A percentile compares a stretch with the other conserved stretches of the same genome.
Evolutionary conservation across 176 grass and related monocot genomes (phyloP).

Genomic region (Avena insularis): DNA sequence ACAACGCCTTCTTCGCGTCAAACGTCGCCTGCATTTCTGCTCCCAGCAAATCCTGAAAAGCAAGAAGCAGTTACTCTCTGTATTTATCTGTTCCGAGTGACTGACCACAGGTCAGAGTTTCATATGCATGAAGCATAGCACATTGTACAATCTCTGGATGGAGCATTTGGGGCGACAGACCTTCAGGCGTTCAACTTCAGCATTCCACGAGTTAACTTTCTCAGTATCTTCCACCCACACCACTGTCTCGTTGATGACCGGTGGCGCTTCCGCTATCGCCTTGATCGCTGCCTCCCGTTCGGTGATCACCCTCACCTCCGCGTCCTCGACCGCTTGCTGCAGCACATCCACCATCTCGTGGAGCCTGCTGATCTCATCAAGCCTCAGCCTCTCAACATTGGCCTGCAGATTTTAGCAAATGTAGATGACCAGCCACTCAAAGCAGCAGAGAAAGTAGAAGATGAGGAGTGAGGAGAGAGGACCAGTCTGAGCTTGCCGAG

Average conservation of each 20-base stretch:
- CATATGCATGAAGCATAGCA: not conserved
- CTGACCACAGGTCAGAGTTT: not conserved
- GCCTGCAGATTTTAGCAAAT: constrained; percentile 39
- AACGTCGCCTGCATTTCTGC: constrained; percentile 51
- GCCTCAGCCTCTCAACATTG: constrained; percentile 43
- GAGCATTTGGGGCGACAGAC: constrained; percentile 37
- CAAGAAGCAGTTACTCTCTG: not conserved
- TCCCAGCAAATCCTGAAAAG: constrained; percentile 54
- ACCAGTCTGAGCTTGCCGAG: constrained; percentile 63
- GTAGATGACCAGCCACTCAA: not conserved
- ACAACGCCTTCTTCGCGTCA: constrained; percentile 40
- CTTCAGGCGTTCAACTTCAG: constrained; percentile 53
- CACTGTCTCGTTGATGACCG: constrained; percentile 54
- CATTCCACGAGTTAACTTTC: constrained; percentile 41
- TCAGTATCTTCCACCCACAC: constrained; percentile 48
- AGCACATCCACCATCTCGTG: constrained; percentile 61
- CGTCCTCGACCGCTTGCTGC: constrained; percentile 59
- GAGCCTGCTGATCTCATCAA: constrained; percentile 50
- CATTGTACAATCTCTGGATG: constrained; percentile 27
- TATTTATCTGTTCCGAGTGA: not conserved
- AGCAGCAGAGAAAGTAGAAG: not conserved
- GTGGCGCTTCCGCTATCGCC: constrained; percentile 45
- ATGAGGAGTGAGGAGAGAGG: not conserved
- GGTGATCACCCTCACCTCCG: constrained; percentile 34
- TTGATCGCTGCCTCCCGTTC: constrained; percentile 54